Conservation (phyloP, 1,284 basidiomycete species). For the Taiwanofungus camphoratus region DNA sequence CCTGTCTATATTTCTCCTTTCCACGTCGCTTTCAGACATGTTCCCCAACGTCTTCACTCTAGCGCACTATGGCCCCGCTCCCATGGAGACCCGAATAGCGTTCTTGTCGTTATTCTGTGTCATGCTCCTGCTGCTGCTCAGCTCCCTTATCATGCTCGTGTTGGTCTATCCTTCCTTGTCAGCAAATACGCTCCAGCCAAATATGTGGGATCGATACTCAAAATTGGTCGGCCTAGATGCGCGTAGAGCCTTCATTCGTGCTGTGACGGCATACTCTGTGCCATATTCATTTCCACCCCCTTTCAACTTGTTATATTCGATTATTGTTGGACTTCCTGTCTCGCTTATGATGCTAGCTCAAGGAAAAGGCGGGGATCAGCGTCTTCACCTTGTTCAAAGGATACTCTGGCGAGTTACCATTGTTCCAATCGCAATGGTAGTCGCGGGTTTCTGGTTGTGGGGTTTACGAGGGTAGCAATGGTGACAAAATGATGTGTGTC, state of each 20-base stretch:
- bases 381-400: constrained; percentile 22
- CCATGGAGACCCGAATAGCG: constrained; percentile 39
- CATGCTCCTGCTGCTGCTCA: constrained; percentile 29
- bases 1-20: constrained; percentile 38
- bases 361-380: constrained; percentile 5
- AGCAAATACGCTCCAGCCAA: constrained; percentile 6
- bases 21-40: constrained; percentile 34
- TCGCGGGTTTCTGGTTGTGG: constrained; percentile 29
- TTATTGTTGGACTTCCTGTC: constrained; percentile 22
- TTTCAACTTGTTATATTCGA: constrained; percentile 38
- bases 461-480: no score
- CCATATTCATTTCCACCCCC: constrained; percentile 45
- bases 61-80: constrained; percentile 25
- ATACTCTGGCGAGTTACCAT: constrained; percentile 40
- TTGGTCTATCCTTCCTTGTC: constrained; percentile 23
- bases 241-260: constrained; percentile 36
- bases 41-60: constrained; percentile 16
- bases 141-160: constrained; percentile 30
- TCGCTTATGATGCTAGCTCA: constrained; percentile 17
- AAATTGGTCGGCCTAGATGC: constrained; percentile 36
- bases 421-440: constrained; percentile 30
- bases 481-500: no score
- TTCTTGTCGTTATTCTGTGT: constrained; percentile 34
- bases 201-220: constrained; percentile 46
- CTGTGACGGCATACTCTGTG: constrained; percentile 33